phyloP scores from a whole-genome alignment of 2,329 filamentous ascomycete genomes.

The Diaporthe eres region DNA sequence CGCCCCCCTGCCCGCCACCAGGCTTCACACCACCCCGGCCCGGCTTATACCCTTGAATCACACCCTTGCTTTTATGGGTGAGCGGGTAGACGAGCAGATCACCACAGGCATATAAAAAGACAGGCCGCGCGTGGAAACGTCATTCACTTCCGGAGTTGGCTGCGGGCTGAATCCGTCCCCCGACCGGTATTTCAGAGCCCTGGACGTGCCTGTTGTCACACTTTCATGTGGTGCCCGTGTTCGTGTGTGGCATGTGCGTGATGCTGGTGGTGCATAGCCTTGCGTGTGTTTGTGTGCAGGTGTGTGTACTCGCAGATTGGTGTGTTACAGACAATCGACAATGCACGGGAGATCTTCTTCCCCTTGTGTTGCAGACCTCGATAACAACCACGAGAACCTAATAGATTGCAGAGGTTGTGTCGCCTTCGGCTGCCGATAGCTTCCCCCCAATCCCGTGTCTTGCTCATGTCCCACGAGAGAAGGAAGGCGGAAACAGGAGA shows the following conservation, averaged over 20 bases:
- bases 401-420: neutral
- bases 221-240: neutral
- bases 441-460: slow-evolving; percentile 7
- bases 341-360: slow-evolving; percentile 7
- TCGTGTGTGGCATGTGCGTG: neutral
- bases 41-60: slow-evolving; percentile 32
- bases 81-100: slow-evolving; percentile 16
- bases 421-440: neutral
- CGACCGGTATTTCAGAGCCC: neutral
- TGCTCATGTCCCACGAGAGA: slow-evolving; percentile 8
- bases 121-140: slow-evolving; percentile 1
- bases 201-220: neutral
- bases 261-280: neutral
- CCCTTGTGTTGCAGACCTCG: neutral
- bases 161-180: neutral
- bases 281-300: neutral
- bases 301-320: slow-evolving; percentile 1
- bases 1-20: neutral
- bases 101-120: neutral
- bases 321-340: slow-evolving; percentile 4
- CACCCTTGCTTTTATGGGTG: slow-evolving; percentile 8
- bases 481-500: neutral
- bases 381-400: neutral
- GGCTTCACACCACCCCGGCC: slow-evolving; percentile 22
- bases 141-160: neutral